These are phyloP conservation scores for Psilocybe sp. DNA, from an alignment of 768 basidiomycete species.

Conservation along the genomic window DNA sequence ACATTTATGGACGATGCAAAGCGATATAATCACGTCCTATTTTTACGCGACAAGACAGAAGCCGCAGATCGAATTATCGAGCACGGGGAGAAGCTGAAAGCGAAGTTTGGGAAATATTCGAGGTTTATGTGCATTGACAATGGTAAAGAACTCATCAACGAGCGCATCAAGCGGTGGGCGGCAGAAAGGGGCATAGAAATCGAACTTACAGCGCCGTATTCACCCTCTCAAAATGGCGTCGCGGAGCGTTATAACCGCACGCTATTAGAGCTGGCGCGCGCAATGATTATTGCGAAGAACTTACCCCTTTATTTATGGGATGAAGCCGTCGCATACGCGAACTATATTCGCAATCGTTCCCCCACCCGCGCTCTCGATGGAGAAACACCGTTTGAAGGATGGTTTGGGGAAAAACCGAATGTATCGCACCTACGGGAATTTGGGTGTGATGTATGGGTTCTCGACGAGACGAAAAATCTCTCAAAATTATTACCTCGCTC, in stretches of 20 bases:
- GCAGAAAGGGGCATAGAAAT: conserved; percentile 23
- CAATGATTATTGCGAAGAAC: conserved; percentile 29
- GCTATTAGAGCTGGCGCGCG: conserved; percentile 21
- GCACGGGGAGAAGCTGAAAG: conserved; percentile 9
- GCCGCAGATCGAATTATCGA: conserved; percentile 14
- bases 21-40: conserved; percentile 8
- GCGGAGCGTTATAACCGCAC: conserved; percentile 37
- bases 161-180: conserved; percentile 17
- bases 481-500: conserved; percentile 8
- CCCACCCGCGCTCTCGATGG: conserved; percentile 17
- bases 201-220: conserved; percentile 31
- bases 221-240: conserved; percentile 36
- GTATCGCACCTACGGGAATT: conserved; percentile 21
- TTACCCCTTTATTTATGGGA: conserved; percentile 28
- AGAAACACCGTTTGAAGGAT: conserved; percentile 22
- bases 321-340: conserved; percentile 22
- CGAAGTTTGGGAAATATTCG: conserved; percentile 1
- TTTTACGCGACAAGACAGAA: conserved; percentile 15
- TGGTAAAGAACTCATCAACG: conserved; percentile 29
- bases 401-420: conserved; percentile 12
- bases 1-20: conserved; percentile 20
- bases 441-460: conserved; percentile 21
- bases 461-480: conserved; percentile 9
- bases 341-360: conserved; percentile 25
- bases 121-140: conserved; percentile 24